Base-by-base conservation (phyloP, 1,284 basidiomycete genomes). In the Chalciporus sp. region DNA sequence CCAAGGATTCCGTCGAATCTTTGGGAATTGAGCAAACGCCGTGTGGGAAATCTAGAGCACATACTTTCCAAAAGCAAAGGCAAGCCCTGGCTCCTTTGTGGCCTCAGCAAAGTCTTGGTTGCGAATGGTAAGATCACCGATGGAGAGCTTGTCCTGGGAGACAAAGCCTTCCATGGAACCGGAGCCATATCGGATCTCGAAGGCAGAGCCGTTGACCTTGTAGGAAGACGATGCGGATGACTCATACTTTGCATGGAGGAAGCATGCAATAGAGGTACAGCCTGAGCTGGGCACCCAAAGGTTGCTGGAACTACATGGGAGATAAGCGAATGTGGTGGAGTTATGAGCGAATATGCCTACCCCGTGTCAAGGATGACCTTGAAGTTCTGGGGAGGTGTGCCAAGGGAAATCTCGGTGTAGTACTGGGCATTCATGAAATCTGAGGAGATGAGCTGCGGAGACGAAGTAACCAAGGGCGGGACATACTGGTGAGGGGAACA, bases 341-440 rank as follows among this genome's bases (percentile, higher is more conserved):
- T 3, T 7, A 14, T 3, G 7, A 33, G 14, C 12, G 20, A 17
- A 12, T 20, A 4, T 1, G 11, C 31, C 17, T 67, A 85, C 87
- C 92, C 92, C 47, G 92, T 94, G 68, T 94, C 93, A 57, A 94
- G 82, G 55, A 94, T 84, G 61, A 95, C 91, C 75, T 93, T 93
- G 79, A 92, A 93, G 75, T 70, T 77, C 74, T 96, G 94, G 47
- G 92, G 80, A 12, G 94, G 94, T 3, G 78, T 81, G 14, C 94
- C 96, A 52, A 99, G 72, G 10, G 77, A 74, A 60, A 99, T 96
- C 62, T 95, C 91, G 35, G 94, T 84, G 72, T 85, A 99, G 78
- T 99, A 98, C 74, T 99, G 96, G 27, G 96, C 95, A 70, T 98
- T 98, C 85, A 97, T 86, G 77, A 94, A 99, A 80, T 99, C 95